Evolutionary conservation across 257 asterid species (phyloP).

Genomic region (Linderniella brevidens): DNA sequence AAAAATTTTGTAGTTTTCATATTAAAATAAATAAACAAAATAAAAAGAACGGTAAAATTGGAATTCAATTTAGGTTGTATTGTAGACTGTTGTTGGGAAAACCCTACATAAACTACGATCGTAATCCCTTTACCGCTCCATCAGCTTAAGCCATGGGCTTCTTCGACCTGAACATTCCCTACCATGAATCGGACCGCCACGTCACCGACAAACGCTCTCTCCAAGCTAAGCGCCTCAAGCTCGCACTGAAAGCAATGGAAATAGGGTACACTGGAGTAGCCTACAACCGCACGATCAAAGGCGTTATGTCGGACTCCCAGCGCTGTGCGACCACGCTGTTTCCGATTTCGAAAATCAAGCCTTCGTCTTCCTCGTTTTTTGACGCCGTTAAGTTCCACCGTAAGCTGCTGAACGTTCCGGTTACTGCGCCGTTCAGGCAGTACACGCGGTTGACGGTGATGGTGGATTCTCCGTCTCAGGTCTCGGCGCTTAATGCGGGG

Average conservation of each 20-base stretch:
- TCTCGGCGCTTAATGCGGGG: constrained; percentile 47
- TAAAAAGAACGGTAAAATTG: no score
- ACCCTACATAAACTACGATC: no score
- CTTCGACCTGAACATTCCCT: constrained; percentile 70
- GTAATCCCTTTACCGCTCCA: no score
- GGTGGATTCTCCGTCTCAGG: constrained; percentile 45
- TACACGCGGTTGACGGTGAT: constrained; percentile 63
- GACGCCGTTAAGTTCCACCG: constrained; percentile 52
- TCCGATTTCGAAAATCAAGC: constrained; percentile 40
- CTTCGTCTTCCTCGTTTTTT: constrained; percentile 27
- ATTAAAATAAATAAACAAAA: no score
- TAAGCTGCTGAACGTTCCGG: constrained; percentile 40
- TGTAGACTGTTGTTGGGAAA: no score
- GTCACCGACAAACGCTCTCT: constrained; percentile 30
- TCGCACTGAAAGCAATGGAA: constrained; percentile 52
- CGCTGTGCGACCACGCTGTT: constrained; percentile 49
- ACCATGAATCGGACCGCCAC: constrained; percentile 54
- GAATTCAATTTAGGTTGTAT: no score
- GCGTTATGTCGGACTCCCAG: constrained; percentile 73
- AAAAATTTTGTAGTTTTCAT: no score
- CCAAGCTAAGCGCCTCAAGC: constrained; percentile 54
- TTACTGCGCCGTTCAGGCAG: constrained; percentile 65
- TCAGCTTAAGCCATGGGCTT: constrained; percentile 64
- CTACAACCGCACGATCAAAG: constrained; percentile 66
- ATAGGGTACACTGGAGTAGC: constrained; percentile 81